Evolutionary conservation across 192 early-diverging fungal species (phyloP).

Genomic region (Thamnidium elegans): DNA sequence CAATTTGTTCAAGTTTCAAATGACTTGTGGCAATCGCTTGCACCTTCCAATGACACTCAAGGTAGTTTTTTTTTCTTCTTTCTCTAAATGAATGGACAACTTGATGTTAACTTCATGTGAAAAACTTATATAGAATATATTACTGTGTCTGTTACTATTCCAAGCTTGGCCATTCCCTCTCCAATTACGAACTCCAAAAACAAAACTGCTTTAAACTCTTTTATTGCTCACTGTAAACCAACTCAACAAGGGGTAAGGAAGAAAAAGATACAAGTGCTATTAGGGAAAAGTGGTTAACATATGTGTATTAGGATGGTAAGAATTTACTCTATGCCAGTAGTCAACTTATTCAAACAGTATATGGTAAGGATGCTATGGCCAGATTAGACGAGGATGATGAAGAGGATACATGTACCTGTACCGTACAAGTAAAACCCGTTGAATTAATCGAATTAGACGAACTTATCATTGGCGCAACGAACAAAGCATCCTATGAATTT

Average conservation of each 20-base stretch:
- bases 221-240: conserved; percentile 7
- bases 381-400: conserved; percentile 18
- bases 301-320: neutral
- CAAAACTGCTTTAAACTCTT: neutral
- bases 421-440: conserved; percentile 32
- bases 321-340: conserved; percentile 13
- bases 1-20: conserved; percentile 8
- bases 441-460: conserved; percentile 59
- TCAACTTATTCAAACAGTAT: conserved; percentile 24
- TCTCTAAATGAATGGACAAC: neutral
- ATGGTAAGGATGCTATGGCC: conserved; percentile 22
- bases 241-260: conserved; percentile 6
- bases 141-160: conserved; percentile 5
- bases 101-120: neutral
- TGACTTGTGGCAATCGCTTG: conserved; percentile 7
- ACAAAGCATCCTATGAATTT: conserved; percentile 47
- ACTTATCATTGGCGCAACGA: conserved; percentile 58
- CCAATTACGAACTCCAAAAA: neutral
- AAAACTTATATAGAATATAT: conserved; percentile 1
- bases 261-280: neutral
- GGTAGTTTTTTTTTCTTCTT: neutral
- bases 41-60: neutral
- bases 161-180: conserved; percentile 1
- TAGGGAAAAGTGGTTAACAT: neutral
- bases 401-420: conserved; percentile 4